These are phyloP conservation scores for Lolium multiflorum DNA, from an alignment of 176 grass and related monocot species.

Conservation along the genomic window DNA sequence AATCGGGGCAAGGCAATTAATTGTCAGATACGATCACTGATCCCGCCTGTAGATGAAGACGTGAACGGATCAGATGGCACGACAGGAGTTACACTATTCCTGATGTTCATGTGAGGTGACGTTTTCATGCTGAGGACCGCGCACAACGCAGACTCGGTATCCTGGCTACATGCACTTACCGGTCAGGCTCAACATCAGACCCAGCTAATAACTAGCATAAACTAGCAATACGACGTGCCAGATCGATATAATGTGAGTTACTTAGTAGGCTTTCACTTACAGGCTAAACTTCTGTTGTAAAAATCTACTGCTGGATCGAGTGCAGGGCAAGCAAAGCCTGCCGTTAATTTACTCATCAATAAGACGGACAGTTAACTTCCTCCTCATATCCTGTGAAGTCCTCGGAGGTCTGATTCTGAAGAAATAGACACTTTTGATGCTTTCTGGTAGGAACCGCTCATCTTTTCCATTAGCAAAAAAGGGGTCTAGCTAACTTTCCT, in stretches of 20 bases:
- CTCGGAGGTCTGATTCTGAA: neutral
- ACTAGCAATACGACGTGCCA: too few relatives aligned
- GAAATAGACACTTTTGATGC: slow-evolving; percentile 37
- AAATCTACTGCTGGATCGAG: too few relatives aligned
- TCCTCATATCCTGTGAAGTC: neutral
- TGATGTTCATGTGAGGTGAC: neutral
- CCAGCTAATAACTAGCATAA: neutral
- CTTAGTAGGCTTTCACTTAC: too few relatives aligned
- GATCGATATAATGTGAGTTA: too few relatives aligned
- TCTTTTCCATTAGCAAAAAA: neutral
- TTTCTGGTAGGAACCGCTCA: slow-evolving; percentile 13
- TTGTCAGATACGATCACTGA: neutral
- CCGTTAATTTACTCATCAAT: too few relatives aligned
- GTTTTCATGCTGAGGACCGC: neutral
- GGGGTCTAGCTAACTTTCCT: neutral
- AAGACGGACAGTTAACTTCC: neutral
- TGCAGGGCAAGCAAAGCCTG: too few relatives aligned
- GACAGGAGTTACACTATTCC: neutral
- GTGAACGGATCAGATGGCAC: neutral
- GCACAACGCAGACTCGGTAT: too few relatives aligned
- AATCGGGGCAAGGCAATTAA: neutral
- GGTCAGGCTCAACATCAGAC: neutral
- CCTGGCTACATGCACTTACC: neutral
- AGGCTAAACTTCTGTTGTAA: too few relatives aligned
- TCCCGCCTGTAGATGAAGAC: neutral